Conservation (phyloP, 805 yeast genomes). For the Starmera pachycereana region DNA sequence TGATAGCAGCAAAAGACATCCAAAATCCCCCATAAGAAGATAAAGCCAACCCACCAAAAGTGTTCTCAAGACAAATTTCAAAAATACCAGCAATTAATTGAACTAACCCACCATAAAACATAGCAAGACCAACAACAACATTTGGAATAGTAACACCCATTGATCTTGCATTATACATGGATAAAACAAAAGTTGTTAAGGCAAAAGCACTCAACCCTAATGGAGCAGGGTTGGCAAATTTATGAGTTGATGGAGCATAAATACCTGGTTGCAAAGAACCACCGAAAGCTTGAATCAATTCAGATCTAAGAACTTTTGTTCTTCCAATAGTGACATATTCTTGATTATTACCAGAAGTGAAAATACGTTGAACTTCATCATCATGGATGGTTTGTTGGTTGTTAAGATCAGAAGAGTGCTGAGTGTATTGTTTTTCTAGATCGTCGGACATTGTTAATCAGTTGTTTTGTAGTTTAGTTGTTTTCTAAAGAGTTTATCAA, state of each 20-base stretch:
- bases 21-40: slow-evolving; percentile 62
- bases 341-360: slow-evolving; percentile 36
- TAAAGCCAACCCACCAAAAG: slow-evolving; percentile 59
- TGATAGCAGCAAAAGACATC: slow-evolving; percentile 53
- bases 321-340: slow-evolving; percentile 65
- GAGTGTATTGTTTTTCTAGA: not conserved
- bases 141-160: slow-evolving; percentile 41
- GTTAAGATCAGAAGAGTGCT: not conserved
- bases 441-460: not conserved
- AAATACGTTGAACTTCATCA: slow-evolving; percentile 17
- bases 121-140: slow-evolving; percentile 45
- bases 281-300: slow-evolving; percentile 61
- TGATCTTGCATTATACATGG: slow-evolving; percentile 45
- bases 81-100: slow-evolving; percentile 57
- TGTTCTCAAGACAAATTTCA: slow-evolving; percentile 54
- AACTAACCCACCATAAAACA: slow-evolving; percentile 53
- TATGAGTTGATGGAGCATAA: slow-evolving; percentile 44
- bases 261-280: slow-evolving; percentile 74
- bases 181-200: slow-evolving; percentile 49
- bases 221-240: slow-evolving; percentile 59
- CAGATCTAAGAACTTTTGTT: slow-evolving; percentile 53
- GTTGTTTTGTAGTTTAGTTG: no score
- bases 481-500: no score
- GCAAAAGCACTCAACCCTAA: slow-evolving; percentile 55
- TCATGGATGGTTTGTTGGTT: not conserved